These are phyloP conservation scores for Cladosporium sp. DNA, from an alignment of 2,329 filamentous ascomycete species.

Conservation along the genomic window DNA sequence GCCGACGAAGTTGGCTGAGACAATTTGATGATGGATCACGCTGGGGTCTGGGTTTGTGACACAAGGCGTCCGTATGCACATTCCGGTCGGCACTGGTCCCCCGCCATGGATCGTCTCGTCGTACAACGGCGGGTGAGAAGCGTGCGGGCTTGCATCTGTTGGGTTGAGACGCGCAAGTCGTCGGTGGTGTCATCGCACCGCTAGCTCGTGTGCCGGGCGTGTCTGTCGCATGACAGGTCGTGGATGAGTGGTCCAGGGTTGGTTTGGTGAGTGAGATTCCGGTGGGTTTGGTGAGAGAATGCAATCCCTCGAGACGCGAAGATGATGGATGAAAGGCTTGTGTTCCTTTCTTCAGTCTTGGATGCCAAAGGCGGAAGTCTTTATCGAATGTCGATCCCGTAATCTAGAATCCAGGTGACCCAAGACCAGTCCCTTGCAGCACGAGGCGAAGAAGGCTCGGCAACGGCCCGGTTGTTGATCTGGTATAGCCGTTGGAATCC, in stretches of 20 bases:
- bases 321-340: background rate
- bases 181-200: constrained; percentile 25
- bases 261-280: background rate
- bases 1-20: constrained; percentile 8
- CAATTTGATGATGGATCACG: constrained; percentile 13
- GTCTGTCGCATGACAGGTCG: constrained; percentile 20
- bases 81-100: constrained; percentile 19
- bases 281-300: no score
- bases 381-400: constrained; percentile 7
- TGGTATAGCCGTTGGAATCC: constrained; percentile 11
- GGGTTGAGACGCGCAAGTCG: constrained; percentile 18
- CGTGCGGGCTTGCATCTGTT: constrained; percentile 24
- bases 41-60: constrained; percentile 17
- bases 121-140: constrained; percentile 21
- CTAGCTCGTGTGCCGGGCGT: constrained; percentile 17
- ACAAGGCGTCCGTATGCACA: constrained; percentile 20
- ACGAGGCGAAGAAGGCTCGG: constrained; percentile 13
- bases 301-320: no score
- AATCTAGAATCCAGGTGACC: constrained; percentile 14
- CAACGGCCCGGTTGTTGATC: constrained; percentile 17
- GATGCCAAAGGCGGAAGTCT: constrained; percentile 4
- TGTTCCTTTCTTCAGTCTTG: constrained; percentile 10
- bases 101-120: constrained; percentile 14
- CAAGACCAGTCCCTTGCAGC: constrained; percentile 18
- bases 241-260: constrained; percentile 4